Evolutionary conservation across 2,329 filamentous ascomycete genomes (phyloP).

Genomic region (Cordyceps tenuipes): DNA sequence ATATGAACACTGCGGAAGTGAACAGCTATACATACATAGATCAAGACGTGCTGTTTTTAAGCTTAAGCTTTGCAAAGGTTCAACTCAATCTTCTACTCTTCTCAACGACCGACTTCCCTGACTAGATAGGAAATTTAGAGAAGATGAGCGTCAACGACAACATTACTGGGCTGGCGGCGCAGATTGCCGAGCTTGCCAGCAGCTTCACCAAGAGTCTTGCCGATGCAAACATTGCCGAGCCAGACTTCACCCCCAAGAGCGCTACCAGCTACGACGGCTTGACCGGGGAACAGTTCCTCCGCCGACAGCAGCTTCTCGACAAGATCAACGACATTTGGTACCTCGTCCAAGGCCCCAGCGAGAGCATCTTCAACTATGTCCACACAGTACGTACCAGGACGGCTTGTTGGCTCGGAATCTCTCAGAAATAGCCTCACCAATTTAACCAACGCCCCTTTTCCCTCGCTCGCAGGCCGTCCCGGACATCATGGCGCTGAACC

Average conservation of each 20-base stretch:
- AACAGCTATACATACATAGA: background rate
- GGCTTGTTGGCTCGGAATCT: background rate
- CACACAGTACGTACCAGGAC: conserved; percentile 26
- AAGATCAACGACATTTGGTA: conserved; percentile 37
- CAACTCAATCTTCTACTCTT: background rate
- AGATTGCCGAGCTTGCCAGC: conserved; percentile 35
- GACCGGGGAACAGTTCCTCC: conserved; percentile 34
- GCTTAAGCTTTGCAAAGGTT: background rate
- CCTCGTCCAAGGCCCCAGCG: conserved; percentile 39
- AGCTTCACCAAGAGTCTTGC: conserved; percentile 31
- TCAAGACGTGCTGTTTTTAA: background rate
- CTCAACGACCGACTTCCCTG: background rate
- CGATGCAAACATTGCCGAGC: conserved; percentile 33
- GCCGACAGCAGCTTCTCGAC: conserved; percentile 36
- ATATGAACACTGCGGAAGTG: background rate
- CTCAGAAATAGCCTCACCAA: background rate
- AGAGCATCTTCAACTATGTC: conserved; percentile 39
- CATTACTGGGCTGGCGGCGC: conserved; percentile 34
- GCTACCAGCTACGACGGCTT: conserved; percentile 33
- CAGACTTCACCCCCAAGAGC: conserved; percentile 36
- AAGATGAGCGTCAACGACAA: conserved; percentile 26
- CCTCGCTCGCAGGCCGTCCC: conserved; percentile 28
- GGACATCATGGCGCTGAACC: conserved; percentile 35
- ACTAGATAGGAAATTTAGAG: background rate
- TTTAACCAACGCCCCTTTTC: conserved; percentile 12